Evolutionary conservation across 768 basidiomycete species (phyloP).

Genomic region (Pleurotus djamor): DNA sequence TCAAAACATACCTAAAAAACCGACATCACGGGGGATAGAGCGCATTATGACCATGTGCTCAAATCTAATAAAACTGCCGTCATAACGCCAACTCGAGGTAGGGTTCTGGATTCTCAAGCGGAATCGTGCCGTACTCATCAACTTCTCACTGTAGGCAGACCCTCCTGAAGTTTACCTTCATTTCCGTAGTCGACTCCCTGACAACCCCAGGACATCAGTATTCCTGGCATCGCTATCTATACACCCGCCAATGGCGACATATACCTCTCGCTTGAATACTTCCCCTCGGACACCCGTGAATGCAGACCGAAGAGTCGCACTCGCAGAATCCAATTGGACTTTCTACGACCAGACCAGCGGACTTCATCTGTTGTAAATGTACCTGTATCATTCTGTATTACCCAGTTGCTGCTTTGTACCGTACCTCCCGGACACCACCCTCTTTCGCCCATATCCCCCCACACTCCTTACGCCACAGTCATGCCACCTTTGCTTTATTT

Average conservation of each 20-base stretch:
- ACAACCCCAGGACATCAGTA: background rate
- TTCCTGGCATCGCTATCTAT: background rate
- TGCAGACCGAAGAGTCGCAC: too few species aligned
- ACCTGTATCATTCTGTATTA: background rate
- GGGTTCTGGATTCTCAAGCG: background rate
- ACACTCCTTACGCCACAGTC: background rate
- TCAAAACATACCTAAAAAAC: background rate
- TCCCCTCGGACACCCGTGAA: background rate
- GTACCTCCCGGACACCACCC: background rate
- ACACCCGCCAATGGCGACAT: background rate
- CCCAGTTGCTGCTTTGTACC: background rate
- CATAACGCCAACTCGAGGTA: background rate
- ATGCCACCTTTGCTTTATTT: background rate
- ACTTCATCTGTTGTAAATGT: background rate
- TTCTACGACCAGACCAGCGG: background rate
- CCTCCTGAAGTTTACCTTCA: background rate
- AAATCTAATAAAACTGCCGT: conserved; percentile 4
- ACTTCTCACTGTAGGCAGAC: conserved; percentile 4
- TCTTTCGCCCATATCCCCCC: background rate
- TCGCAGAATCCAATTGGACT: background rate
- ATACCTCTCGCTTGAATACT: background rate
- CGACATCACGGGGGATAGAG: conserved; percentile 1
- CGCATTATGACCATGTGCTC: conserved; percentile 6
- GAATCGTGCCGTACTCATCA: background rate
- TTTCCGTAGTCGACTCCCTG: background rate